A percentile compares a stretch with the other conserved stretches of the same genome.
These are phyloP conservation scores for Paraglomus occultum DNA, from an alignment of 192 early-diverging fungal genomes.

Conservation along the genomic window DNA sequence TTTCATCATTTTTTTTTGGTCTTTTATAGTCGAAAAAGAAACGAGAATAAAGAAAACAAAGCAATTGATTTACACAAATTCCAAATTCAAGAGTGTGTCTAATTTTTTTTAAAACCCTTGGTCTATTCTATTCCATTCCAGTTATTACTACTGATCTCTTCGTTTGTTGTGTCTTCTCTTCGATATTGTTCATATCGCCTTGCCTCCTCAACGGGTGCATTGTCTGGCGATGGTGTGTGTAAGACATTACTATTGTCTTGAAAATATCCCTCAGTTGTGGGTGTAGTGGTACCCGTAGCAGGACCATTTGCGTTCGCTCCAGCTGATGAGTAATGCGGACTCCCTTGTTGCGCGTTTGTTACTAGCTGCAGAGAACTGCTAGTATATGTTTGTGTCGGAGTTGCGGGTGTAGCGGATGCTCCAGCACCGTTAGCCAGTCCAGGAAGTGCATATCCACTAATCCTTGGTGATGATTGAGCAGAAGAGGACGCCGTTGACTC, in stretches of 20 bases:
- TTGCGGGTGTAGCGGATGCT: conserved; percentile 9
- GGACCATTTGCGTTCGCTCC: conserved; percentile 1
- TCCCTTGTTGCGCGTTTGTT: conserved; percentile 22
- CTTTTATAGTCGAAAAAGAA: neutral
- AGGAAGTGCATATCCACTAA: conserved; percentile 20
- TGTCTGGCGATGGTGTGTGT: conserved; percentile 18
- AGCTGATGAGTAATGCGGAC: conserved; percentile 16
- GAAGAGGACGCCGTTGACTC: conserved; percentile 26
- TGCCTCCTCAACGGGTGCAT: neutral
- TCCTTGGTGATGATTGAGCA: conserved; percentile 22
- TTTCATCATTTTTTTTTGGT: conserved; percentile 2
- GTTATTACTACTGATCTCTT: neutral
- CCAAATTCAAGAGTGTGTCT: neutral
- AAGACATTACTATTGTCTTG: conserved; percentile 16
- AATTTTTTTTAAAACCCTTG: neutral
- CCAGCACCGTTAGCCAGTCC: conserved; percentile 16
- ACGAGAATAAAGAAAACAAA: neutral
- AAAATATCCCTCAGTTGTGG: conserved; percentile 23
- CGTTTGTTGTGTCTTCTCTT: neutral
- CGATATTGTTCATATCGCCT: conserved; percentile 30
- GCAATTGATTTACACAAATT: too few relatives aligned
- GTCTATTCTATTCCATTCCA: neutral
- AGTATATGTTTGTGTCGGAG: conserved; percentile 22
- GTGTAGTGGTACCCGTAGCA: conserved; percentile 20
- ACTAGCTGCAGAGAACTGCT: conserved; percentile 27